Evolutionary conservation across 2,329 filamentous ascomycete genomes (phyloP), one percentile per base, ranked within the genome.

Genomic region (Endocalyx cinctus): DNA sequence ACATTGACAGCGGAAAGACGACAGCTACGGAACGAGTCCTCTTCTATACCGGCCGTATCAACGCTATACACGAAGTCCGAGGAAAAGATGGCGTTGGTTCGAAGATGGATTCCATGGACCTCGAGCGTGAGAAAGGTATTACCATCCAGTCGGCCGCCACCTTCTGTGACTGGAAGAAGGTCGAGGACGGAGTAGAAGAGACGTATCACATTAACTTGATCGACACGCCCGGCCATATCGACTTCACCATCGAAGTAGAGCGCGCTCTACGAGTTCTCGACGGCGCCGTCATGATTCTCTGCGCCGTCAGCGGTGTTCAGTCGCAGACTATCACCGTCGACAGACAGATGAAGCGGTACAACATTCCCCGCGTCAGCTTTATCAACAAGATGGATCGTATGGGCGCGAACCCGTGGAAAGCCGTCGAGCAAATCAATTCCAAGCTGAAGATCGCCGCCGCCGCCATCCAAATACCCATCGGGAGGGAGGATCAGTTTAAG

Each of bases 361-460:
- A 97, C 57, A 82, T 98, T 43, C 92, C 92, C 41, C 78, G 92
- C 51, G 82, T 98, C 60, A 94, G 86, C 34, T 98, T 98, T 56
- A 80, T 98, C 59, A 98, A 98, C 72, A 98, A 98, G 74, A 97
- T 98, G 90, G 92, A 98, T 58, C 84, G 92, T 46, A 96, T 96
- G 84, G 92, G 92, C 39, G 87, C 92, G 45, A 97, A 98, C 59
- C 92, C 92, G 7, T 98, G 89, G 79, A 96, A 94, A 66, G 89
- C 88, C 7, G 81, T 98, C 37, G 90, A 98, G 25, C 89, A 96
- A 66, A 97, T 98, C 72, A 96, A 95, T 68, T 77, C 82, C 52
- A 98, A 98, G 67, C 77, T 98, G 43, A 89, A 89, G 66, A 83
- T 97, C 33, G 82, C 86, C 19, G 92, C 92, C 20, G 92, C 92